These are phyloP conservation scores for Neonectria faginata DNA, from an alignment of 2,329 filamentous ascomycete species.

Conservation along the genomic window DNA sequence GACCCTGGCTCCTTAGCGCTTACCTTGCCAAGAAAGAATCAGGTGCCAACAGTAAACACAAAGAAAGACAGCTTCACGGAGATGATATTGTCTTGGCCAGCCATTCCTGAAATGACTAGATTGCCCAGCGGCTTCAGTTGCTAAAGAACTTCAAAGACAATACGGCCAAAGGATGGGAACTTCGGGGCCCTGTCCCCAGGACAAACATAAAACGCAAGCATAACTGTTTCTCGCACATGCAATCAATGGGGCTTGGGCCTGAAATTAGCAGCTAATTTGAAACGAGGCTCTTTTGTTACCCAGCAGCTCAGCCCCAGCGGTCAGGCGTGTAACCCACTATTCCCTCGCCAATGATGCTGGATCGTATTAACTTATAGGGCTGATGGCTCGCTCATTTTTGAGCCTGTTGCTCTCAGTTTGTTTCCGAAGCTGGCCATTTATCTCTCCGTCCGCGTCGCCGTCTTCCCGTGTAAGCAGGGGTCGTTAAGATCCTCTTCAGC, in stretches of 20 bases:
- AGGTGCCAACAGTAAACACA: not conserved
- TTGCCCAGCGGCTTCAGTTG: not conserved
- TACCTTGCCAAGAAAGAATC: not conserved
- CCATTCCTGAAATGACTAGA: not conserved
- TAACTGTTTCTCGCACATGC: not conserved
- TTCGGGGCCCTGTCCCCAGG: no score
- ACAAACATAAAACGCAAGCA: not conserved
- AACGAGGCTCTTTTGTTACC: not conserved
- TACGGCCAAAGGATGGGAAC: no score
- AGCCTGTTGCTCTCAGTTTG: not conserved
- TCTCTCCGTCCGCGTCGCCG: not conserved
- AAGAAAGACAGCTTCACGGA: not conserved
- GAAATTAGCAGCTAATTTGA: not conserved
- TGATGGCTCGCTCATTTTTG: not conserved
- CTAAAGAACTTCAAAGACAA: no score
- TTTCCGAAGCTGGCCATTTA: not conserved
- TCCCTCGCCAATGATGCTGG: no score
- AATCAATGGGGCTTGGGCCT: not conserved
- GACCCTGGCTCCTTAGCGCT: not conserved
- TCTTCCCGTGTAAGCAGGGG: not conserved
- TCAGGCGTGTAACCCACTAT: not conserved
- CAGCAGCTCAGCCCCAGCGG: not conserved
- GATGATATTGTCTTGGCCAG: not conserved
- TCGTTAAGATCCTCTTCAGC: not conserved
- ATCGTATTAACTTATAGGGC: not conserved